Conservation (phyloP, 177 flowering plant genomes). For the Telopea speciosissima region DNA sequence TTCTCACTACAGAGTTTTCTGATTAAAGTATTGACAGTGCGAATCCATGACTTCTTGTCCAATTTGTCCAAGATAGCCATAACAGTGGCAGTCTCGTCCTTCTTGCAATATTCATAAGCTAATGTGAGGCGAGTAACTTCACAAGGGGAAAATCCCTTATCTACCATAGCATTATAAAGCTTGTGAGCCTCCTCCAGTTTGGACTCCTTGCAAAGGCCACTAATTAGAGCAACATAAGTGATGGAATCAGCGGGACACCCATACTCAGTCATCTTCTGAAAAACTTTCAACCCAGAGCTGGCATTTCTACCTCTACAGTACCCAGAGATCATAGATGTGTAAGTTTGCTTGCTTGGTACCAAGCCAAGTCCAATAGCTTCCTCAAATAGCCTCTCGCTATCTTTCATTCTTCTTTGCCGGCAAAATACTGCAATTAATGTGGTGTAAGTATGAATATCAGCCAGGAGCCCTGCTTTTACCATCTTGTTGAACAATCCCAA, state of each 20-base stretch:
- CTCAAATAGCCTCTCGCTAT: conserved; percentile 53
- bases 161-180: conserved; percentile 69
- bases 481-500: conserved; percentile 50
- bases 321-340: conserved; percentile 81
- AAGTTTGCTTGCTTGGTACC: conserved; percentile 71
- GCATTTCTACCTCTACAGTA: conserved; percentile 51
- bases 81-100: conserved; percentile 46
- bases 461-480: conserved; percentile 44
- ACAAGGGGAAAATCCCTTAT: conserved; percentile 71
- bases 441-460: conserved; percentile 70
- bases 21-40: conserved; percentile 58
- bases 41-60: conserved; percentile 63
- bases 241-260: conserved; percentile 71
- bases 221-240: conserved; percentile 78
- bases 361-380: conserved; percentile 52
- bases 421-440: conserved; percentile 57
- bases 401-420: conserved; percentile 55
- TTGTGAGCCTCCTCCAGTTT: conserved; percentile 56
- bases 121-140: conserved; percentile 84
- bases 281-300: conserved; percentile 39
- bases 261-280: conserved; percentile 47
- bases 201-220: conserved; percentile 85
- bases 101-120: conserved; percentile 77
- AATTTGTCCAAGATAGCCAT: conserved; percentile 56
- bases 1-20: conserved; percentile 81